Conservation (phyloP, 805 yeast genomes). For the Isabelozyma gotoi region DNA sequence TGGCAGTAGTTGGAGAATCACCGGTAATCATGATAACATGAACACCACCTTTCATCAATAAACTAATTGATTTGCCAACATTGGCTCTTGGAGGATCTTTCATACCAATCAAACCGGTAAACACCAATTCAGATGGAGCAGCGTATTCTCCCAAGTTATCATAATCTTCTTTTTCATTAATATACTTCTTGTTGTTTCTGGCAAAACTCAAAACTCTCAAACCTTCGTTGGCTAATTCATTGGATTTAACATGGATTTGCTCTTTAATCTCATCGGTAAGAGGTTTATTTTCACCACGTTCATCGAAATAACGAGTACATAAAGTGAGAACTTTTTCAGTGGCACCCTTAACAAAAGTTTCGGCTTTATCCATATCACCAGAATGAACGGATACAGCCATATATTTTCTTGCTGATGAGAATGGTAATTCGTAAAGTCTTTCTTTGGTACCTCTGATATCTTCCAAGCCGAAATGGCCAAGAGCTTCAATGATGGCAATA, state of each 20-base stretch:
- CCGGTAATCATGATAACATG: constrained; percentile 99
- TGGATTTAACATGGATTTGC: constrained; percentile 57
- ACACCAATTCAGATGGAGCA: constrained; percentile 61
- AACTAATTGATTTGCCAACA: constrained; percentile 71
- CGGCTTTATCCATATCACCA: constrained; percentile 57
- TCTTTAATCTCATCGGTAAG: constrained; percentile 51
- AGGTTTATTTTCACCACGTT: constrained; percentile 58
- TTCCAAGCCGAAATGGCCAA: constrained; percentile 66
- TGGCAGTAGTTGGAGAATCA: constrained; percentile 85
- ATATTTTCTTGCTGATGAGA: constrained; percentile 79
- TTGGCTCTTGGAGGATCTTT: constrained; percentile 96
- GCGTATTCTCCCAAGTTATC: constrained; percentile 13
- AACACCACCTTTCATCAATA: constrained; percentile 87
- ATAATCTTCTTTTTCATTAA: constrained; percentile 22
- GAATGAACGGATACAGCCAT: constrained; percentile 78
- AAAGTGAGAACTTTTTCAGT: constrained; percentile 66
- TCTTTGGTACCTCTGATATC: constrained; percentile 64
- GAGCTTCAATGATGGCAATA: constrained; percentile 79
- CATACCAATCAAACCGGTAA: constrained; percentile 91
- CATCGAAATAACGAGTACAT: constrained; percentile 59
- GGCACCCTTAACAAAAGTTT: constrained; percentile 86
- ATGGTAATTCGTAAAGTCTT: constrained; percentile 75
- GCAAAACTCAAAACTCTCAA: constrained; percentile 85
- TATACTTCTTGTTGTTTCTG: constrained; percentile 38
- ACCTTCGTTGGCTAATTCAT: constrained; percentile 74